phyloP scores from a whole-genome alignment of 768 basidiomycete species.

The Agaricus blazei region DNA sequence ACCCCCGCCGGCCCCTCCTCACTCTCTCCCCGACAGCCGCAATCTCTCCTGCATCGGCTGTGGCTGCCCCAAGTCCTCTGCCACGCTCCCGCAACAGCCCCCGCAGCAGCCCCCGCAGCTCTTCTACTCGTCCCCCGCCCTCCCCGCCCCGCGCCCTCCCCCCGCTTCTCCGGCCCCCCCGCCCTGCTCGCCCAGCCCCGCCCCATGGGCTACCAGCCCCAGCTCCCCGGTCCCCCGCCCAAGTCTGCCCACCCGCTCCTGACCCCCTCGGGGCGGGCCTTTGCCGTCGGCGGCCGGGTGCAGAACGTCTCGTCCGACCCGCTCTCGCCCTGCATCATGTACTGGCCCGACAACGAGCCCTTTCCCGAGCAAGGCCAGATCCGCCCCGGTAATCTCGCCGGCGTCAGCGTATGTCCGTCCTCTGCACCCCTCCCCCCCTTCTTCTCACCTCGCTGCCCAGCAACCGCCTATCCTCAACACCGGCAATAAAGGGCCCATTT shows the following conservation, averaged over 20 bases:
- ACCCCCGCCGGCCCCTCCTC: conserved; percentile 10
- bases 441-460: conserved; percentile 25
- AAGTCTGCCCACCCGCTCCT: conserved; percentile 64
- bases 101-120: conserved; percentile 20
- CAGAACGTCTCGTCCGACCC: conserved; percentile 77
- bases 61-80: conserved; percentile 49
- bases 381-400: conserved; percentile 50
- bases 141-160: conserved; percentile 10
- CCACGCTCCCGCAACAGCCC: conserved; percentile 3
- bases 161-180: conserved; percentile 15
- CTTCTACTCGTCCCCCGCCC: conserved; percentile 4
- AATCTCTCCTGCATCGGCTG: conserved; percentile 77
- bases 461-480: conserved; percentile 88
- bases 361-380: conserved; percentile 79
- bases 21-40: conserved; percentile 48
- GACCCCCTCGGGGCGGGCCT: conserved; percentile 77
- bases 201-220: conserved; percentile 10
- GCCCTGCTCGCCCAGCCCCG: conserved; percentile 6
- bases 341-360: conserved; percentile 88
- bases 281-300: conserved; percentile 72
- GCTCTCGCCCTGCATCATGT: conserved; percentile 72
- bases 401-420: conserved; percentile 41
- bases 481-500: conserved; percentile 83
- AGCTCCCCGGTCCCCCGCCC: conserved; percentile 15
- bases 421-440: background rate